Percentiles rank a stretch among this genome's conserved stretches.
Conservation (phyloP, 306 rosid species). For the Crataegus laevigata region DNA sequence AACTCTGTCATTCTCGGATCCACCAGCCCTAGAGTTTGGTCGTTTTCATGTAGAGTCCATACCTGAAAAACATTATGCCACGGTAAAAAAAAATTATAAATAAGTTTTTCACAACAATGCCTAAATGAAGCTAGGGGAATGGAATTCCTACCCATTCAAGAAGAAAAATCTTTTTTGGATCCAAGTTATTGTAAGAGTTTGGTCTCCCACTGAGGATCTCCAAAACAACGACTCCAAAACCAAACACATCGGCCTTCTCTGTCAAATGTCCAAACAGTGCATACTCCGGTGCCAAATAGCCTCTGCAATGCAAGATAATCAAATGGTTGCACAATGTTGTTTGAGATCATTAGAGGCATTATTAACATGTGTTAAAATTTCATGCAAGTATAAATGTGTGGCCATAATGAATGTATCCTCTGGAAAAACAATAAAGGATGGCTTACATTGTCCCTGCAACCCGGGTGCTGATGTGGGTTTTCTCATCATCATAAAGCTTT, state of each 20-base stretch:
- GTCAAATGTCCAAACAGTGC: constrained; percentile 21
- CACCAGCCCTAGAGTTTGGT: constrained; percentile 7
- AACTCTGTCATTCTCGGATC: constrained; percentile 9
- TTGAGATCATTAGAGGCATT: not conserved
- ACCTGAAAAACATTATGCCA: constrained; percentile 1
- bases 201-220: constrained; percentile 24
- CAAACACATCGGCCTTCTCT: constrained; percentile 14
- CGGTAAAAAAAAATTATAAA: not conserved
- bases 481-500: constrained; percentile 24
- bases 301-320: constrained; percentile 10
- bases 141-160: constrained; percentile 18
- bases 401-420: too few species aligned
- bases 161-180: not conserved
- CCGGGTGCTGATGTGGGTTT: constrained; percentile 32
- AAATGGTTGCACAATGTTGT: not conserved
- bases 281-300: constrained; percentile 24
- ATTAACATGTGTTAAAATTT: not conserved
- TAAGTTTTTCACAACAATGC: not conserved
- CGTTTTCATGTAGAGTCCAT: constrained; percentile 16
- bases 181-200: not conserved
- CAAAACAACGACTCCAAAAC: constrained; percentile 15
- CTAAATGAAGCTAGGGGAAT: not conserved
- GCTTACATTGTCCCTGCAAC: constrained; percentile 36
- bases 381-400: too few species aligned
- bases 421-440: not conserved